Percentiles rank a stretch among this genome's conserved stretches.
Evolutionary conservation across 441 rosid genomes (phyloP).

Genomic region (Mallotus japonicus): DNA sequence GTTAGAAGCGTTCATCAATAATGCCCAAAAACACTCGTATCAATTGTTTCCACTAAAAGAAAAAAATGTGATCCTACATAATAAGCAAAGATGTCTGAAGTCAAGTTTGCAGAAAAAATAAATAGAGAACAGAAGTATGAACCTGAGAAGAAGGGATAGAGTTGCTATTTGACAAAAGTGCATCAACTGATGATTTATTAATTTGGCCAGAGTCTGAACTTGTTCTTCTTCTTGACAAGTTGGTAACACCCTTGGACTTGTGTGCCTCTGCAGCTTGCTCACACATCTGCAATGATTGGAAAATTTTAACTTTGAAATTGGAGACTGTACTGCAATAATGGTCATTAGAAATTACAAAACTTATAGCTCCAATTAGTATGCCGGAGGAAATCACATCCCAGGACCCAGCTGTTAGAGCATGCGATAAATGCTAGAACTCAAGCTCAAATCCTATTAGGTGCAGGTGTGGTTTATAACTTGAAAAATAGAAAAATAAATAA

Average conservation of each 20-base stretch:
- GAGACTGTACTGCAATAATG: neutral
- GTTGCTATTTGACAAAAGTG: constrained; percentile 67
- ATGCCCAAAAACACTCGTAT: neutral
- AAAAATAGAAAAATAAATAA: too few relatives aligned
- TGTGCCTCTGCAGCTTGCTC: constrained; percentile 96
- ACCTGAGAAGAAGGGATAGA: constrained; percentile 57
- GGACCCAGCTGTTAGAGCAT: neutral
- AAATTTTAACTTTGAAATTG: neutral
- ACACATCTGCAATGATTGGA: constrained; percentile 63
- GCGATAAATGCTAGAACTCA: too few relatives aligned
- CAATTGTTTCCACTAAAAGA: neutral
- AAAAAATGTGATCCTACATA: neutral
- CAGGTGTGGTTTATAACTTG: too few relatives aligned
- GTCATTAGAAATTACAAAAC: neutral
- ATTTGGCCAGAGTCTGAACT: constrained; percentile 59
- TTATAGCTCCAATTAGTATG: neutral
- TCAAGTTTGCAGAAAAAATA: neutral
- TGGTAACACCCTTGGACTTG: constrained; percentile 65
- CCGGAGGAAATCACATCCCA: neutral
- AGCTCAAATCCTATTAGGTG: too few relatives aligned
- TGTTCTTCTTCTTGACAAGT: constrained; percentile 65
- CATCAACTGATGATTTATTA: constrained; percentile 82
- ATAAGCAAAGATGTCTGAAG: neutral
- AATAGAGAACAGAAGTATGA: constrained; percentile 11
- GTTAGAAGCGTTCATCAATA: neutral